phyloP scores from a whole-genome alignment of 176 grass and related monocot genomes.

The Poa annua region DNA sequence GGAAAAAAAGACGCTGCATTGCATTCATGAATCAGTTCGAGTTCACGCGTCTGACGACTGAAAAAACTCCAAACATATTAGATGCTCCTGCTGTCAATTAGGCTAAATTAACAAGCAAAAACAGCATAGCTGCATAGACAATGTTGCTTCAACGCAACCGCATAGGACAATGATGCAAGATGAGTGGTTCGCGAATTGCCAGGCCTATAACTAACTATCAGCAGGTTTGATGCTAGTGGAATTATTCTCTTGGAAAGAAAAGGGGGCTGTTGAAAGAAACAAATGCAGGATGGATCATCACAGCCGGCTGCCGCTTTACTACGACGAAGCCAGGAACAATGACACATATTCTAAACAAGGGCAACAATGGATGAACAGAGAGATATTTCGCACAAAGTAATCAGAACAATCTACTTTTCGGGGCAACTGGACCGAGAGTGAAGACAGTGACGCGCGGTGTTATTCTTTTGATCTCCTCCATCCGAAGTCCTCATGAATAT shows the following conservation, averaged over 20 bases:
- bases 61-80: not conserved
- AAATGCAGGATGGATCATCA: not conserved
- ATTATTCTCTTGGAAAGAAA: not conserved
- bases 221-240: not conserved
- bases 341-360: slow-evolving; percentile 4
- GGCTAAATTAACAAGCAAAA: too few relatives aligned
- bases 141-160: not conserved
- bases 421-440: slow-evolving; percentile 5
- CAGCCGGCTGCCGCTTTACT: slow-evolving; percentile 10
- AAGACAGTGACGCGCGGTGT: slow-evolving; percentile 26
- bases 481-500: not conserved
- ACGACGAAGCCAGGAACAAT: not conserved
- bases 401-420: slow-evolving; percentile 14
- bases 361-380: slow-evolving; percentile 3
- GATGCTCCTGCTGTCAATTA: too few relatives aligned
- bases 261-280: not conserved
- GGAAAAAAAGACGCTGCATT: too few relatives aligned
- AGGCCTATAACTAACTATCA: not conserved
- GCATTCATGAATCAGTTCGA: not conserved
- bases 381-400: slow-evolving; percentile 5
- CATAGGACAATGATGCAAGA: not conserved
- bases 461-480: not conserved
- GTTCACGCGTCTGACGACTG: not conserved
- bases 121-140: too few relatives aligned
- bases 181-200: not conserved